phyloP scores from a whole-genome alignment of 2,329 filamentous ascomycete genomes.

The Ophiostoma populinum region DNA sequence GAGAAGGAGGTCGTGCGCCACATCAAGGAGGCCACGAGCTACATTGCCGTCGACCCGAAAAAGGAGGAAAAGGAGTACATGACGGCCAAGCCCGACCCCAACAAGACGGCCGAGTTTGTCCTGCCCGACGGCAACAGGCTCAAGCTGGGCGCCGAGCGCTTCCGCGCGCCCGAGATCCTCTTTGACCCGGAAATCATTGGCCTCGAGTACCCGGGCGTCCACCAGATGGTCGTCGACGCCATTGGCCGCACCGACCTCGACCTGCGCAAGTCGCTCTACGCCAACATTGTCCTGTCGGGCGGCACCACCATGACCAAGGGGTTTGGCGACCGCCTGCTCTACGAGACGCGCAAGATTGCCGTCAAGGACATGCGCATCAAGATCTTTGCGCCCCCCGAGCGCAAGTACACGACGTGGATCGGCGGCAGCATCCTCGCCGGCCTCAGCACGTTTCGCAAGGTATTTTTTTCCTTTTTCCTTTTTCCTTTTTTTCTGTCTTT shows the following conservation, averaged over 20 bases:
- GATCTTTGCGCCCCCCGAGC: constrained; percentile 93
- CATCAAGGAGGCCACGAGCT: constrained; percentile 91
- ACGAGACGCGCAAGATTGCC: constrained; percentile 81
- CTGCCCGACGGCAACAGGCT: constrained; percentile 87
- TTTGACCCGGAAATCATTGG: constrained; percentile 97
- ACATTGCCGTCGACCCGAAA: constrained; percentile 77
- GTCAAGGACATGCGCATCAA: constrained; percentile 99
- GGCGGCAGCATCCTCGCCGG: constrained; percentile 94
- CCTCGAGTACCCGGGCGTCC: constrained; percentile 88
- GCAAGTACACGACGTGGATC: constrained; percentile 98
- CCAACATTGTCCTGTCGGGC: constrained; percentile 92
- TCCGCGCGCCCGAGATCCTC: constrained; percentile 89
- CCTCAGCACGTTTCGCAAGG: constrained; percentile 96
- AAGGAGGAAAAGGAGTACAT: constrained; percentile 96
- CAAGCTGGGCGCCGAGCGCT: constrained; percentile 85
- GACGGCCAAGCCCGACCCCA: constrained; percentile 56
- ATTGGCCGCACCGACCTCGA: constrained; percentile 94
- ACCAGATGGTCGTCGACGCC: constrained; percentile 93
- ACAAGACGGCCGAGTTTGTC: constrained; percentile 70
- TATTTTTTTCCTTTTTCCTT: constrained; percentile 18
- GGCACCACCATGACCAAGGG: constrained; percentile 93
- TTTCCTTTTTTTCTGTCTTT: background rate
- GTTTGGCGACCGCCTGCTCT: constrained; percentile 81
- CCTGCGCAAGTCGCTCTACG: constrained; percentile 80
- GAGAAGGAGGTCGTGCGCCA: constrained; percentile 97